Conservation (phyloP, 352 stramenopile genomes). For the Globisporangium mamillatum region DNA sequence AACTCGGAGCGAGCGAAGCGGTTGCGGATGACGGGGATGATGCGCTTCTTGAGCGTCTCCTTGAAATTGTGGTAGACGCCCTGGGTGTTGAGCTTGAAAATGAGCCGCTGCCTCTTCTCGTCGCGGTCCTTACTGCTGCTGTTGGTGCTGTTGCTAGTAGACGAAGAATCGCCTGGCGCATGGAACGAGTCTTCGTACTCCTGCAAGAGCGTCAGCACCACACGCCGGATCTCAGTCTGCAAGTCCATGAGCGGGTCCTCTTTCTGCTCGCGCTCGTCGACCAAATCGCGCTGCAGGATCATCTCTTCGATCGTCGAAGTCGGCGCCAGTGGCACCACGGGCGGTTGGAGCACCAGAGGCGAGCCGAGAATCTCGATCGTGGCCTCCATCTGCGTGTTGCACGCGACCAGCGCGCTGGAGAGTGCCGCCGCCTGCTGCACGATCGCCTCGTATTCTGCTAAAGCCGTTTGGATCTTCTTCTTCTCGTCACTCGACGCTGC, state of each 20-base stretch:
- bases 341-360: slow-evolving; percentile 41
- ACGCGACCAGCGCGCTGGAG: slow-evolving; percentile 20
- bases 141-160: neutral
- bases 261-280: slow-evolving; percentile 41
- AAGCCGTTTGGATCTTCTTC: slow-evolving; percentile 58
- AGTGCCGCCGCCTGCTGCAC: slow-evolving; percentile 27
- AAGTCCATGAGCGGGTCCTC: slow-evolving; percentile 43
- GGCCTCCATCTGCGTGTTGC: slow-evolving; percentile 30
- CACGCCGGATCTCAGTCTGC: slow-evolving; percentile 52
- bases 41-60: slow-evolving; percentile 76
- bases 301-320: slow-evolving; percentile 43
- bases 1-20: slow-evolving; percentile 33
- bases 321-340: slow-evolving; percentile 22
- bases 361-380: slow-evolving; percentile 28
- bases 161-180: neutral
- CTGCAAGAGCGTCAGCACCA: slow-evolving; percentile 51
- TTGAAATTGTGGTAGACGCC: slow-evolving; percentile 81
- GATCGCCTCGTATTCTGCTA: slow-evolving; percentile 59
- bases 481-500: slow-evolving; percentile 65
- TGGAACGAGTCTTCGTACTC: slow-evolving; percentile 55
- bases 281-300: slow-evolving; percentile 46
- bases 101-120: slow-evolving; percentile 67
- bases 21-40: slow-evolving; percentile 72
- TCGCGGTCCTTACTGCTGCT: slow-evolving; percentile 28
- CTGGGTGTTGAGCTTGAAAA: slow-evolving; percentile 77